These are phyloP conservation scores for Spathaspora sp. DNA, from an alignment of 1,139 yeast genomes.

Conservation along the genomic window DNA sequence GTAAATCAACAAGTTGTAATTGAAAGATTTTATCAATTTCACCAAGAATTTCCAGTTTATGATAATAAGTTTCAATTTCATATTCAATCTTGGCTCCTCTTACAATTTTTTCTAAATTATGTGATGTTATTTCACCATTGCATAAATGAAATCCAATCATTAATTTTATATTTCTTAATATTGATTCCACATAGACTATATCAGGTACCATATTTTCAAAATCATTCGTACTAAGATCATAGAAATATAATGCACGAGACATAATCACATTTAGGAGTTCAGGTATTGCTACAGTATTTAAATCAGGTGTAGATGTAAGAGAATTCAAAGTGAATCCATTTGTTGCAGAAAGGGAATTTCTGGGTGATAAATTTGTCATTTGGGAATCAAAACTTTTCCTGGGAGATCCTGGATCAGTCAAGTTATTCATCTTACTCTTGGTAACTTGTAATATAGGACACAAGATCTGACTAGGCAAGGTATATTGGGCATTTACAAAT, in stretches of 20 bases:
- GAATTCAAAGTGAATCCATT: constrained; percentile 15
- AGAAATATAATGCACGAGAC: constrained; percentile 53
- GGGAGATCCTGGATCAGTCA: background rate
- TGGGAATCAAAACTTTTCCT: constrained; percentile 11
- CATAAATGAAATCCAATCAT: constrained; percentile 48
- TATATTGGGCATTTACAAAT: constrained; percentile 57
- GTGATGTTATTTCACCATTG: constrained; percentile 19
- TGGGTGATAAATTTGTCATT: constrained; percentile 26
- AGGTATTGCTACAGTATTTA: constrained; percentile 32
- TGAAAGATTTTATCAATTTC: constrained; percentile 49
- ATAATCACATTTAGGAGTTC: constrained; percentile 50
- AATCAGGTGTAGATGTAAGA: constrained; percentile 18
- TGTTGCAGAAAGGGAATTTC: constrained; percentile 29
- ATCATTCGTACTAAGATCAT: constrained; percentile 58
- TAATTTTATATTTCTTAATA: constrained; percentile 62
- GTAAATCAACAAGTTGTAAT: constrained; percentile 43
- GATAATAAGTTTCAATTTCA: constrained; percentile 16
- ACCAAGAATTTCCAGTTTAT: constrained; percentile 45
- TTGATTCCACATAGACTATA: constrained; percentile 71
- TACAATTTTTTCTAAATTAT: constrained; percentile 33
- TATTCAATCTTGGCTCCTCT: background rate
- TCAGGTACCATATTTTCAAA: constrained; percentile 82
- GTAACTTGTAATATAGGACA: constrained; percentile 24
- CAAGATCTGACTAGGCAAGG: constrained; percentile 48
- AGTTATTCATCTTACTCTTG: constrained; percentile 15